These are phyloP conservation scores for Hypoxylon rubiginosum DNA, from an alignment of 2,329 filamentous ascomycete species.

Conservation along the genomic window DNA sequence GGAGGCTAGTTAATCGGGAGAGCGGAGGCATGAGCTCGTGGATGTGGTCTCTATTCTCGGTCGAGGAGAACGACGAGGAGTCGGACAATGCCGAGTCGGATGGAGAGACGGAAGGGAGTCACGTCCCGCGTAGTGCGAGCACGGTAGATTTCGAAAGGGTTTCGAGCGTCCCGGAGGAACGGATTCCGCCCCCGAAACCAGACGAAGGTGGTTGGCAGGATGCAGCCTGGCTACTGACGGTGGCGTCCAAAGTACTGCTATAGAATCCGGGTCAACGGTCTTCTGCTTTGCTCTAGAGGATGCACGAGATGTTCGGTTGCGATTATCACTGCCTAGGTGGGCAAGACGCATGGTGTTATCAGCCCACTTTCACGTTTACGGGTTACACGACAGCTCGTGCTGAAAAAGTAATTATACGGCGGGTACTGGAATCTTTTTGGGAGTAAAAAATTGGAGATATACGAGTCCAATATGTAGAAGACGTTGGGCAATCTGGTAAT, in stretches of 20 bases:
- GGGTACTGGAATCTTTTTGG: slow-evolving; percentile 17
- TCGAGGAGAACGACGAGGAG: slow-evolving; percentile 71
- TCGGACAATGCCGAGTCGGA: slow-evolving; percentile 57
- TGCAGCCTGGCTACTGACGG: slow-evolving; percentile 75
- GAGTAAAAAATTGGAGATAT: slow-evolving; percentile 19
- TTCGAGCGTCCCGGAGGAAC: slow-evolving; percentile 58
- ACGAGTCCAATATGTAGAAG: slow-evolving; percentile 14
- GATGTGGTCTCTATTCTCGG: slow-evolving; percentile 75
- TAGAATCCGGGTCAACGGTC: slow-evolving; percentile 50
- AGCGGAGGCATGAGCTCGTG: slow-evolving; percentile 68
- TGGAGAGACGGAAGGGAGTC: slow-evolving; percentile 54
- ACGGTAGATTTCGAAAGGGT: slow-evolving; percentile 58
- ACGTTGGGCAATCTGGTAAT: slow-evolving; percentile 20
- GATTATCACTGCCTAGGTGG: slow-evolving; percentile 21
- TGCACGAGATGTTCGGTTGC: slow-evolving; percentile 16
- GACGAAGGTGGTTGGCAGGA: slow-evolving; percentile 75
- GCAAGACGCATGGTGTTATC: slow-evolving; percentile 24
- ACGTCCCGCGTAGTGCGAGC: slow-evolving; percentile 54
- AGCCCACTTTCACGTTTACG: slow-evolving; percentile 30
- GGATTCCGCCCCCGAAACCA: slow-evolving; percentile 63
- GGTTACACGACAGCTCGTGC: slow-evolving; percentile 36
- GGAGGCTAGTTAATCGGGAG: slow-evolving; percentile 67
- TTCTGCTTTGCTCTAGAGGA: slow-evolving; percentile 8
- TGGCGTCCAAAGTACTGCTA: slow-evolving; percentile 73
- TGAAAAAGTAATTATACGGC: slow-evolving; percentile 25